A percentile compares a stretch with the other conserved stretches of the same genome.
Evolutionary conservation across 1,139 yeast species (phyloP).

Genomic region (Debaryomyces fabryi): DNA sequence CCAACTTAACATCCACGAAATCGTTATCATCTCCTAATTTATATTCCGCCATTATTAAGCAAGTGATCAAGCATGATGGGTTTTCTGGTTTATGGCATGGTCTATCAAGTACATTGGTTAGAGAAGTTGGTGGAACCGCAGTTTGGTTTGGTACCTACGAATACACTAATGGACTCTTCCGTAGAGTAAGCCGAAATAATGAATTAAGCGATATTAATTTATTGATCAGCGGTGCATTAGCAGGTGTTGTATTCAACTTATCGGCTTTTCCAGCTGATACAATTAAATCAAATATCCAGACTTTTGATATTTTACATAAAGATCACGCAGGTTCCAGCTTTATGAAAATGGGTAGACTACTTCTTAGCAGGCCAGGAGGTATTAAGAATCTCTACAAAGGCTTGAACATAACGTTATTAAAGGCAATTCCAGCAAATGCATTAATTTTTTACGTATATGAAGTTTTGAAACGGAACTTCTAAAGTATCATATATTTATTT

Average conservation of each 20-base stretch:
- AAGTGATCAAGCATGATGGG: constrained; percentile 55
- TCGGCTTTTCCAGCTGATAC: constrained; percentile 90
- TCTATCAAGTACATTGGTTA: constrained; percentile 74
- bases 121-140: constrained; percentile 90
- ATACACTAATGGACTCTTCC: constrained; percentile 35
- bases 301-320: constrained; percentile 40
- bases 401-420: constrained; percentile 73
- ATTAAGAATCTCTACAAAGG: constrained; percentile 78
- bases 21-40: constrained; percentile 11
- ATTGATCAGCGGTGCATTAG: constrained; percentile 78
- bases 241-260: constrained; percentile 81
- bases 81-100: constrained; percentile 73
- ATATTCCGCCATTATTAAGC: constrained; percentile 39
- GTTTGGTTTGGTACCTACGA: constrained; percentile 95
- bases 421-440: constrained; percentile 92
- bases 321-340: constrained; percentile 26
- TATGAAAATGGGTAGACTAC: constrained; percentile 33
- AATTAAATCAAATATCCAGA: constrained; percentile 84
- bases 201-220: constrained; percentile 51
- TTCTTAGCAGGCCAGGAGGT: constrained; percentile 51
- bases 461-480: constrained; percentile 50
- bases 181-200: constrained; percentile 32
- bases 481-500: constrained; percentile 3
- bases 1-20: constrained; percentile 36
- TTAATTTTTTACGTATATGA: constrained; percentile 82